Evolutionary conservation across 176 grass and related monocot species (phyloP).

Genomic region (bread wheat (Triticum aestivum)): DNA sequence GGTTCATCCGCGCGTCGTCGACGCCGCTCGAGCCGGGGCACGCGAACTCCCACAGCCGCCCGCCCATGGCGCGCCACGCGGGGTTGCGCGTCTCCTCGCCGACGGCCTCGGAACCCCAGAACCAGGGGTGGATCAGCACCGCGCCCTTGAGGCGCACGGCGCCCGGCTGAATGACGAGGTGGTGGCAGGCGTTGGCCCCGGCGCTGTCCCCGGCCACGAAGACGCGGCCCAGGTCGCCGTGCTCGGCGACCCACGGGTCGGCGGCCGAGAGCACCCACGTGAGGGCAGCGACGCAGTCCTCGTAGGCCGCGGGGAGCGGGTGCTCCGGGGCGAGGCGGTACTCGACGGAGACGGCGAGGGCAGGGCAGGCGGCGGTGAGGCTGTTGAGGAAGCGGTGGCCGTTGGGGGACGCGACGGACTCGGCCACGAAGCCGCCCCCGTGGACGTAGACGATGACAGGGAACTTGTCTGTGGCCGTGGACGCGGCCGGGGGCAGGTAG

Average conservation of each 20-base stretch:
- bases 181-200: constrained; percentile 7
- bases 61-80: not conserved
- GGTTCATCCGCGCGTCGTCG: constrained; percentile 13
- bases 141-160: constrained; percentile 10
- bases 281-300: not conserved
- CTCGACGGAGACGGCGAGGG: constrained; percentile 52
- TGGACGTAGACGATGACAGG: constrained; percentile 48
- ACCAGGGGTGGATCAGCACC: constrained; percentile 16
- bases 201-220: constrained; percentile 17
- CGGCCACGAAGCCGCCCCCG: constrained; percentile 42
- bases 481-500: constrained; percentile 24
- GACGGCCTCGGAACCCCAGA: constrained; percentile 13
- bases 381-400: constrained; percentile 42
- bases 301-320: constrained; percentile 14
- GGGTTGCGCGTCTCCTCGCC: constrained; percentile 14
- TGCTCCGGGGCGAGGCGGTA: constrained; percentile 87
- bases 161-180: not conserved
- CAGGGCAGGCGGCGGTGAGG: constrained; percentile 20
- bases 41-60: not conserved
- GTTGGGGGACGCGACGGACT: constrained; percentile 16
- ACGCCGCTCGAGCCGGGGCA: not conserved
- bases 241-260: not conserved
- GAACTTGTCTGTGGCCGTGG: not conserved
- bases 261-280: constrained; percentile 1
- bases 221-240: constrained; percentile 1